phyloP scores from a whole-genome alignment of 805 yeast genomes.

The Wickerhamomyces strasburgensis region DNA sequence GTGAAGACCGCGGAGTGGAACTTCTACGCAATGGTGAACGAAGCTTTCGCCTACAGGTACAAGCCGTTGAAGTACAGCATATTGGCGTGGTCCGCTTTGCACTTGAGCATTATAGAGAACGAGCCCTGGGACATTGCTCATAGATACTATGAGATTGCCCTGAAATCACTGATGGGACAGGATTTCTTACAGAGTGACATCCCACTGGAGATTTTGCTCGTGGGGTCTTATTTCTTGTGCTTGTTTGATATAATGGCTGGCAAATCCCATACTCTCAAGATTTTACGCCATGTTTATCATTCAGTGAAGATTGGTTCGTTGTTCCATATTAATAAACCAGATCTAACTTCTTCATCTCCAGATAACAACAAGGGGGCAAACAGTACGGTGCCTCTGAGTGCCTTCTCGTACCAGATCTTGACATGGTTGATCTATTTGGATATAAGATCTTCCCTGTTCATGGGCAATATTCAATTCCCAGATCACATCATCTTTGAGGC shows the following conservation, averaged over 20 bases:
- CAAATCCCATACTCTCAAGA: slow-evolving; percentile 2
- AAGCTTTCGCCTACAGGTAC: slow-evolving; percentile 7
- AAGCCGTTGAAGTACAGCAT: slow-evolving; percentile 2
- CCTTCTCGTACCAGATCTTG: slow-evolving; percentile 4
- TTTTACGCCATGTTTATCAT: slow-evolving; percentile 8
- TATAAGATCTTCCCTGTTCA: slow-evolving; percentile 5
- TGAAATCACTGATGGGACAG: slow-evolving; percentile 4
- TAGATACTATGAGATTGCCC: slow-evolving; percentile 5
- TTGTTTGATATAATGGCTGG: slow-evolving; percentile 7
- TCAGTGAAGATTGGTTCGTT: slow-evolving; percentile 4
- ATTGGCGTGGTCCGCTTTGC: slow-evolving; percentile 8
- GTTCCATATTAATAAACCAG: too few relatives aligned
- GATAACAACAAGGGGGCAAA: too few relatives aligned
- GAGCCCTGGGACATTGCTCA: slow-evolving; percentile 1
- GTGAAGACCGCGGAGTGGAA: slow-evolving; percentile 9
- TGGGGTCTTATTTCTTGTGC: slow-evolving; percentile 7
- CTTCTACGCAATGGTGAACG: slow-evolving; percentile 7
- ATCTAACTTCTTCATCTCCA: too few relatives aligned
- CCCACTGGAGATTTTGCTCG: slow-evolving; percentile 5
- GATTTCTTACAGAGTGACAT: slow-evolving; percentile 3
- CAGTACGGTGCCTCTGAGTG: not conserved
- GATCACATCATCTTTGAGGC: slow-evolving; percentile 4
- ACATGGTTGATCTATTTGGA: slow-evolving; percentile 9
- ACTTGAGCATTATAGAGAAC: slow-evolving; percentile 1
- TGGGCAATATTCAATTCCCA: slow-evolving; percentile 9